Conservation (phyloP, 2,329 filamentous ascomycete species). For the Fonsecaea multimorphosa region DNA sequence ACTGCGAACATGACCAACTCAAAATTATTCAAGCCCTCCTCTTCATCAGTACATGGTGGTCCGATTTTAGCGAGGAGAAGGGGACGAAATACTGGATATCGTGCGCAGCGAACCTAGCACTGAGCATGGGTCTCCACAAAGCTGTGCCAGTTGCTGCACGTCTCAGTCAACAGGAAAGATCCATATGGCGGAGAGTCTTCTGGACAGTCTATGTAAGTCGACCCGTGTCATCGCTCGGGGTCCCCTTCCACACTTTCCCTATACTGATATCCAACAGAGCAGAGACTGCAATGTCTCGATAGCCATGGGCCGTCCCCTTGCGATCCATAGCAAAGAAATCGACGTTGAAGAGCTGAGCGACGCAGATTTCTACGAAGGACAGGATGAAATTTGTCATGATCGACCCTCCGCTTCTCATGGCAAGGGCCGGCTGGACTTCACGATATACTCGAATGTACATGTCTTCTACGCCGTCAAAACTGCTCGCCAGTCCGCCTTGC, state of each 20-base stretch:
- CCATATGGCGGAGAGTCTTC: not conserved
- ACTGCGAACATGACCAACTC: slow-evolving; percentile 10
- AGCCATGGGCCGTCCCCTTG: not conserved
- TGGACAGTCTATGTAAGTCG: not conserved
- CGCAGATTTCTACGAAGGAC: not conserved
- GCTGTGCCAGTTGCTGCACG: not conserved
- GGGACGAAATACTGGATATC: slow-evolving; percentile 2
- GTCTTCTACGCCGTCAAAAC: not conserved
- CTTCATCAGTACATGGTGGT: slow-evolving; percentile 4
- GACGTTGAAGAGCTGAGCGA: not conserved
- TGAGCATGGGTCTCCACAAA: slow-evolving; percentile 7
- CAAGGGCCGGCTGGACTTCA: not conserved
- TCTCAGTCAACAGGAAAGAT: slow-evolving; percentile 1
- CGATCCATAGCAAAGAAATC: not conserved
- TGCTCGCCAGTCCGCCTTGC: not conserved
- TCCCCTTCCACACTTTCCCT: not conserved
- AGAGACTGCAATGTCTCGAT: not conserved
- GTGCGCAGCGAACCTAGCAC: slow-evolving; percentile 3
- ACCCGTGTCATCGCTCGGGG: too few relatives aligned
- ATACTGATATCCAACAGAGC: not conserved
- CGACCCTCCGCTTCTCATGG: too few relatives aligned
- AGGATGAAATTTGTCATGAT: too few relatives aligned
- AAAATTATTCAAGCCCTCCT: not conserved
- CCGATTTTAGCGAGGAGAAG: slow-evolving; percentile 10
- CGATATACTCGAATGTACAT: not conserved